Base-by-base conservation (phyloP, 345 rosid genomes). In the Acer campestre region DNA sequence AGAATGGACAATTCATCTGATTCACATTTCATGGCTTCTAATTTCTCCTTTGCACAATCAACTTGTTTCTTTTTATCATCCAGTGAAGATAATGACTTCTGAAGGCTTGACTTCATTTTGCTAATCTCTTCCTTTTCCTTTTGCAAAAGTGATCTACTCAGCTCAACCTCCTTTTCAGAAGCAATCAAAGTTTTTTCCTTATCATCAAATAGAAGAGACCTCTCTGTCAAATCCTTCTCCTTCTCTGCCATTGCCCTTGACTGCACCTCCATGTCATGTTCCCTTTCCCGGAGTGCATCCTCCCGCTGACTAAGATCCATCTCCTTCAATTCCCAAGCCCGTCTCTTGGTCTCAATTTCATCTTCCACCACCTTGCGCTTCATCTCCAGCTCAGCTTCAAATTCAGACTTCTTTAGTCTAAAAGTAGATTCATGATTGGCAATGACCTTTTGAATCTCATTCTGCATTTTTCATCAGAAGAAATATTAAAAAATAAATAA, bases 241-340 rank as follows among this genome's bases (percentile, higher is more conserved):
- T 82, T 92, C 56, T 91, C 97, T 1, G 67, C 77, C 84, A 92
- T 84, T 61, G 85, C 82, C 78, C 86, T 88, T 27, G 88, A 82
- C 68, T 81, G 89, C 79, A 88, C 83, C 82, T 89, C 94, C 83
- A 96, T 75, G 61, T 94, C 98, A 84, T 94, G 93, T 74, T 90
- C 99, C 84, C 84, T 94, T 76, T 96, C 98, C 65, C 46, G 70
- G 49, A 90, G 80, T 17, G 83, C 79, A 68, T 91, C 95, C 84
- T 91, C 99, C 77, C 86, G 83, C 75, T 90, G 89, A 70, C 68
- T 78, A 69, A 96, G 82, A 82, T 96, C 99, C 84, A 96, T 77
- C 84, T 94, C 98, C 79, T 85, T 91, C 82, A 96, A 85, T 80
- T 96, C 98, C 92, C 93, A 94, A 58, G 92, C 95, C 31, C 99